Evolutionary conservation across 2,329 filamentous ascomycete genomes (phyloP), one percentile per base, ranked within the genome.

Genomic region (Claviceps sp.): DNA sequence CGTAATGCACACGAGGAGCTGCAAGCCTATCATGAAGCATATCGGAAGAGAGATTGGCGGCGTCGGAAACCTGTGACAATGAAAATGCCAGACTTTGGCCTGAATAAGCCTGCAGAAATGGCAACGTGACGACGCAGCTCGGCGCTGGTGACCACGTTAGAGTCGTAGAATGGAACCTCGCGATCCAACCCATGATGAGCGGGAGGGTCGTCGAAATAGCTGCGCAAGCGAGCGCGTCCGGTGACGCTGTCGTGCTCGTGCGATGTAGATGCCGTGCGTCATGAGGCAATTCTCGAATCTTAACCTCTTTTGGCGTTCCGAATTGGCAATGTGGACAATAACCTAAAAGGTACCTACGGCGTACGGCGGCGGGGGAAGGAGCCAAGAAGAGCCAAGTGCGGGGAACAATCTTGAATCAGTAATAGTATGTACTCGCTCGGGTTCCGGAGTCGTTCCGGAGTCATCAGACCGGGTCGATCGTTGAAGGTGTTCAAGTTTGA

Each of bases 221-320:
- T 11, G 7, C 18, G 41, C 16, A 16, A 30, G 47, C 16, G 24
- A 46, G 26, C 24, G 49, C 22, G 26, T 47, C 49, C 36, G 43
- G 49, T 51, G 37, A 47, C 26, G 36, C 34, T 51, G 49, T 9
- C 38, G 37, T 51, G 49, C 22, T 41, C 34, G 34, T 42, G 30
- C 13, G 16, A 34, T 34, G 26, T 34, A 18, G 40, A 14, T 18
- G 30, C 5, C 40, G 18, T 44, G 22, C 8, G n/a, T 14, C 26
- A 20, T 20, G 5, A 47, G 24, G 16, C 6, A 3, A 5, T n/a
- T 11, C 30, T 24, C 24, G 7, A 1, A 7, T 6, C 5, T 30
- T 8, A 34, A 9, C 30, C 24, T 40, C 9, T 38, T 22, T 37
- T 38, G 4, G 8, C 18, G 16, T 18, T n/a, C n/a, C 11, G 5